Evolutionary conservation across 345 rosid species (phyloP).

Genomic region (Camelina sativa): DNA sequence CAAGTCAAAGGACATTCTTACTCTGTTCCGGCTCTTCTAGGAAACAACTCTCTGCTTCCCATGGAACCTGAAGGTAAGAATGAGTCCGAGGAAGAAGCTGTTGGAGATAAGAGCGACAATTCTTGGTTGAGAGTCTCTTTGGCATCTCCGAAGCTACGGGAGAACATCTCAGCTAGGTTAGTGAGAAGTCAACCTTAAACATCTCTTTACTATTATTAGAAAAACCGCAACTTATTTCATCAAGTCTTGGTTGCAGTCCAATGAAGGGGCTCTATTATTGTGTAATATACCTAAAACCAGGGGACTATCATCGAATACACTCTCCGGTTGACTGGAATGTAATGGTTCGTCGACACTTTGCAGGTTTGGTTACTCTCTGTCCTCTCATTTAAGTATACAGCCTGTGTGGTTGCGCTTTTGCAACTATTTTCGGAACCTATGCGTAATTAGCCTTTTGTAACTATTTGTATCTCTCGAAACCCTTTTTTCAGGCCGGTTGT

Average conservation of each 20-base stretch:
- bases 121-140: constrained; percentile 85
- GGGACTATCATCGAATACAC: constrained; percentile 93
- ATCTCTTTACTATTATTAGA: not conserved
- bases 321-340: constrained; percentile 93
- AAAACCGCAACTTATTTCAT: constrained; percentile 5
- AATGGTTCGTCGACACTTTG: constrained; percentile 82
- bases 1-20: constrained; percentile 97
- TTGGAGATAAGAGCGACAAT: constrained; percentile 55
- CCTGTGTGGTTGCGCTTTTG: not conserved
- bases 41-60: constrained; percentile 71
- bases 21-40: constrained; percentile 87
- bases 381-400: not conserved
- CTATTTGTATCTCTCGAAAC: not conserved
- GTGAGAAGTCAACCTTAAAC: not conserved
- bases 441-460: constrained; percentile 6
- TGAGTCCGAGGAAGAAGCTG: constrained; percentile 47
- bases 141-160: constrained; percentile 79
- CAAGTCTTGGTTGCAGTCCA: constrained; percentile 58
- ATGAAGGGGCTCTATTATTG: constrained; percentile 91
- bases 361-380: constrained; percentile 58
- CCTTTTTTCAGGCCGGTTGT: constrained; percentile 58
- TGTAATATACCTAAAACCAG: constrained; percentile 89
- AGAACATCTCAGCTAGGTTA: constrained; percentile 60
- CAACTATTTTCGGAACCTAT: not conserved
- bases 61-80: constrained; percentile 54